These are phyloP conservation scores for Monosporozyma yasuniensis DNA, from an alignment of 805 yeast species.

Conservation along the genomic window DNA sequence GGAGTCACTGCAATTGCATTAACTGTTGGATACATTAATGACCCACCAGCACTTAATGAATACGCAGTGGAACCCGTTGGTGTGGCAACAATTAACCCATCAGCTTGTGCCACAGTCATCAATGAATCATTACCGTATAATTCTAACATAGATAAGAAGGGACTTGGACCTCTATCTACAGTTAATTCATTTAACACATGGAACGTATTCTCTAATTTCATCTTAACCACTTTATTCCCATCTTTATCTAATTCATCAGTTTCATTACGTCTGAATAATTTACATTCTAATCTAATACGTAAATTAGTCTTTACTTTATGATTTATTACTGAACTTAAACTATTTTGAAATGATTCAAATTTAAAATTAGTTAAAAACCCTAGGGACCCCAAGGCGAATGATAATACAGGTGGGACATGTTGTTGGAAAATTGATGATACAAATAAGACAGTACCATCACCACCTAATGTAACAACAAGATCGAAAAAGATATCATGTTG, in stretches of 20 bases:
- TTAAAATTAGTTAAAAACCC: slow-evolving; percentile 87
- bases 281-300: slow-evolving; percentile 81
- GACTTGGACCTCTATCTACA: slow-evolving; percentile 89
- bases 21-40: slow-evolving; percentile 88
- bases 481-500: slow-evolving; percentile 45
- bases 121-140: slow-evolving; percentile 80
- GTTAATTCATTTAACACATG: slow-evolving; percentile 87
- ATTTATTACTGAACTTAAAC: slow-evolving; percentile 48
- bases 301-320: slow-evolving; percentile 70
- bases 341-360: slow-evolving; percentile 60
- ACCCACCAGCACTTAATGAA: slow-evolving; percentile 91
- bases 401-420: slow-evolving; percentile 83
- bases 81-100: slow-evolving; percentile 84
- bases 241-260: slow-evolving; percentile 28
- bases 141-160: slow-evolving; percentile 83
- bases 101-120: slow-evolving; percentile 87
- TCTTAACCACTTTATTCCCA: slow-evolving; percentile 32
- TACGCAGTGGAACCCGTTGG: slow-evolving; percentile 97
- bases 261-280: slow-evolving; percentile 42
- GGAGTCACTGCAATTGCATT: slow-evolving; percentile 91
- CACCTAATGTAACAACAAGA: slow-evolving; percentile 82
- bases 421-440: slow-evolving; percentile 80
- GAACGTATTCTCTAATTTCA: slow-evolving; percentile 41
- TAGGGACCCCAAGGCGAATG: slow-evolving; percentile 82
- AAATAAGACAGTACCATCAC: slow-evolving; percentile 91